phyloP scores from a whole-genome alignment of 1,139 yeast species.

The Yamadazyma siamensis region DNA sequence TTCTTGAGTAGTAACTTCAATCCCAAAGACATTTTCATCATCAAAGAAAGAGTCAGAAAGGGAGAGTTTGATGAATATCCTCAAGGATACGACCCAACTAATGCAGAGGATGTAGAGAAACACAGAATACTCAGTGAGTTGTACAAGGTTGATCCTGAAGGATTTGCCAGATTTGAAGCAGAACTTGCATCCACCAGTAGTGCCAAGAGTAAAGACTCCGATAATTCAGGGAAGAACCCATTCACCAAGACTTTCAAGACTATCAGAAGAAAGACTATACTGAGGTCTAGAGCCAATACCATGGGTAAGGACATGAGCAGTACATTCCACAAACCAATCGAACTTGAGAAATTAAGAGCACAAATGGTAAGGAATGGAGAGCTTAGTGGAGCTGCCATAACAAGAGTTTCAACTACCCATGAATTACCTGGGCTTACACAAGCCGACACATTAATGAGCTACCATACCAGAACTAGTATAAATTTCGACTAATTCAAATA shows the following conservation, averaged over 20 bases:
- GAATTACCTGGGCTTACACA: constrained; percentile 50
- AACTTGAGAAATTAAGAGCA: constrained; percentile 33
- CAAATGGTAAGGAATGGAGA: constrained; percentile 44
- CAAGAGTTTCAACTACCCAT: constrained; percentile 44
- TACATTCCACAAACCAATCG: constrained; percentile 33
- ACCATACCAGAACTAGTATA: constrained; percentile 42
- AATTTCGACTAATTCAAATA: constrained; percentile 21
- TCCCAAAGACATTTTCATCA: constrained; percentile 55
- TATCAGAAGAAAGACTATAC: constrained; percentile 31
- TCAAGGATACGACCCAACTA: constrained; percentile 58
- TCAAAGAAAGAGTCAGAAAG: constrained; percentile 45
- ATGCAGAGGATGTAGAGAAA: constrained; percentile 42
- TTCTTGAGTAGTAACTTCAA: constrained; percentile 42
- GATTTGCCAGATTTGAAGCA: constrained; percentile 32
- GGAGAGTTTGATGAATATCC: constrained; percentile 47
- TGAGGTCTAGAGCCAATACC: constrained; percentile 27
- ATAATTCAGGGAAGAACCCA: constrained; percentile 18
- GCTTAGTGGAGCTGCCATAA: constrained; percentile 34
- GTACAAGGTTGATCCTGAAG: constrained; percentile 32
- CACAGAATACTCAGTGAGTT: constrained; percentile 37
- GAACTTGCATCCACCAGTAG: constrained; percentile 10
- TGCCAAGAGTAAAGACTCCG: constrained; percentile 9
- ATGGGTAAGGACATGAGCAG: constrained; percentile 19
- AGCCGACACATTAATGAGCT: constrained; percentile 46
- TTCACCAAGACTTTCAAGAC: constrained; percentile 33